These are phyloP conservation scores for Aspergillus candidus DNA, from an alignment of 2,329 filamentous ascomycete genomes.

Conservation along the genomic window DNA sequence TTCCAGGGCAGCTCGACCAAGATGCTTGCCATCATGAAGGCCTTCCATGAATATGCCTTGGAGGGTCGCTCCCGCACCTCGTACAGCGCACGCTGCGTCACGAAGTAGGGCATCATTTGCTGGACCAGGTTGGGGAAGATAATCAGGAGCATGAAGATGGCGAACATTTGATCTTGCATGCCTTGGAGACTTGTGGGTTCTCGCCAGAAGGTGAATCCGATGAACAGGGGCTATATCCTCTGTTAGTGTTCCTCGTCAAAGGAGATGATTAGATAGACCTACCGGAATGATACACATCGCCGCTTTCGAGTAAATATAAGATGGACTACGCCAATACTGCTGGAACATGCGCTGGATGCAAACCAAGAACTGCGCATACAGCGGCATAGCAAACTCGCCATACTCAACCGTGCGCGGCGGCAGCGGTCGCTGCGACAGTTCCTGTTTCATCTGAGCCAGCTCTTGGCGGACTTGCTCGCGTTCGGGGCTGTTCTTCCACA, in stretches of 20 bases:
- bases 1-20: constrained; percentile 62
- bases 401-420: constrained; percentile 48
- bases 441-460: constrained; percentile 36
- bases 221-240: constrained; percentile 56
- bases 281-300: constrained; percentile 61
- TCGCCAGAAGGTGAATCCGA: constrained; percentile 74
- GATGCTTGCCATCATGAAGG: constrained; percentile 62
- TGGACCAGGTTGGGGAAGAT: constrained; percentile 58
- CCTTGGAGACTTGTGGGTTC: constrained; percentile 68
- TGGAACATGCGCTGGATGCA: constrained; percentile 71
- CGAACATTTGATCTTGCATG: constrained; percentile 84
- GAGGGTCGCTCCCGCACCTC: constrained; percentile 54
- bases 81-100: constrained; percentile 50
- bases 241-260: neutral
- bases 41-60: constrained; percentile 67
- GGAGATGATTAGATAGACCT: constrained; percentile 49
- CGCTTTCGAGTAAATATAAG: constrained; percentile 78
- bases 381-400: constrained; percentile 72
- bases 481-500: constrained; percentile 55
- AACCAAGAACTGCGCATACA: constrained; percentile 58
- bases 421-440: constrained; percentile 25
- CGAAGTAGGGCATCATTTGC: constrained; percentile 52
- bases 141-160: constrained; percentile 74
- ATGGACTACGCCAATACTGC: constrained; percentile 83
- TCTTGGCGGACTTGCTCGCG: constrained; percentile 43